A percentile compares a stretch with the other conserved stretches of the same genome.
These are phyloP conservation scores for Wickerhamomyces rabaulensis DNA, from an alignment of 805 yeast genomes.

Conservation along the genomic window DNA sequence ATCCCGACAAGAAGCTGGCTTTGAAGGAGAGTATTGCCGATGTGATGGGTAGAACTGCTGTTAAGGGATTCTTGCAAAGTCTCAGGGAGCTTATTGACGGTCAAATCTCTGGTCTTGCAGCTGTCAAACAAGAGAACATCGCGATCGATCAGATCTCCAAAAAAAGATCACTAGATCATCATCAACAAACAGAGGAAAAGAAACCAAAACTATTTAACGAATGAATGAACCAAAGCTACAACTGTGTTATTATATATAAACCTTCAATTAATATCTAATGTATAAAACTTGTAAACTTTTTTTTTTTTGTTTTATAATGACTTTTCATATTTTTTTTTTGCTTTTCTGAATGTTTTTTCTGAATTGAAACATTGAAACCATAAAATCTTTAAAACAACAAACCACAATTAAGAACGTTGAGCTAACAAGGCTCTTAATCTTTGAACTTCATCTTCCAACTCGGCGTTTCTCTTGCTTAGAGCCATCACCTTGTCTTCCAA, in stretches of 20 bases:
- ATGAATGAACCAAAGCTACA: neutral
- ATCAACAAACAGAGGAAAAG: neutral
- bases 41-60: neutral
- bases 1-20: neutral
- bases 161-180: neutral
- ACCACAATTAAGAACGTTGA: conserved; percentile 7
- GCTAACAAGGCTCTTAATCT: conserved; percentile 49
- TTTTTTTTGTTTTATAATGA: neutral
- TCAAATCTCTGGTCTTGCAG: too few species aligned
- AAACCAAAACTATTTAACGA: too few species aligned
- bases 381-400: neutral
- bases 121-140: too few species aligned
- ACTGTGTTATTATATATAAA: neutral
- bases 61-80: neutral
- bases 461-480: conserved; percentile 52
- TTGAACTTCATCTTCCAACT: conserved; percentile 57
- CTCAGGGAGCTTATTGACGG: neutral
- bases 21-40: neutral
- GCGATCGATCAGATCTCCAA: too few species aligned
- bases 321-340: neutral
- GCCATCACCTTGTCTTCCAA: conserved; percentile 73
- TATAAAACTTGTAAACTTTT: too few species aligned
- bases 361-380: neutral
- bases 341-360: neutral
- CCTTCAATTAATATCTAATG: neutral